A percentile compares a stretch with the other conserved stretches of the same genome.
Conservation (phyloP, 495 filamentous ascomycete genomes). For the Penicillium lividum region DNA sequence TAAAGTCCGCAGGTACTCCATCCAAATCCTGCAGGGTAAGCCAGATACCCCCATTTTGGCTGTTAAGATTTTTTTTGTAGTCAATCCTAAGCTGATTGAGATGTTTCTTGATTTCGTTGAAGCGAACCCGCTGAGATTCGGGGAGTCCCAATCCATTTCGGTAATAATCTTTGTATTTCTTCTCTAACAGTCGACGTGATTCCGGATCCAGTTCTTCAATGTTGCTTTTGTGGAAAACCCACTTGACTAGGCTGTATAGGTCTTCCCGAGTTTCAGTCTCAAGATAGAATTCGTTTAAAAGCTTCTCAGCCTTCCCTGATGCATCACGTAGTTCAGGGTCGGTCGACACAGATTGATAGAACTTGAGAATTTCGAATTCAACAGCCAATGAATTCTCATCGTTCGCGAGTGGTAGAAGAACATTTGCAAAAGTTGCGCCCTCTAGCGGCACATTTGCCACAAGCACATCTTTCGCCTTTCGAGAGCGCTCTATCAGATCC, state of each 20-base stretch:
- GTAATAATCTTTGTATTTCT: background rate
- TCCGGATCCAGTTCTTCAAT: background rate
- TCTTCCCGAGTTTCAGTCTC: background rate
- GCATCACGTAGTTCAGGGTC: background rate
- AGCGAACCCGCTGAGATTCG: background rate
- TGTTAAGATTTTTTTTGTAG: background rate
- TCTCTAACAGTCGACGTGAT: background rate
- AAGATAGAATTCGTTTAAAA: background rate
- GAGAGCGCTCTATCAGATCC: slow-evolving; percentile 1
- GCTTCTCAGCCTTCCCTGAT: background rate
- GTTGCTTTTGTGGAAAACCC: background rate
- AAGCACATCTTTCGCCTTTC: slow-evolving; percentile 2
- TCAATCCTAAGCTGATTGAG: background rate
- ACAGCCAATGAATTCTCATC: background rate
- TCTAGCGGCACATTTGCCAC: background rate
- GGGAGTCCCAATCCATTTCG: background rate
- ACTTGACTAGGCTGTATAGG: background rate
- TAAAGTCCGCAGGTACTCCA: background rate
- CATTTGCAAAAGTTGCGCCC: background rate
- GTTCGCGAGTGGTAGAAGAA: background rate
- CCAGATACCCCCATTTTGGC: background rate
- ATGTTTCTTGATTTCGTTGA: slow-evolving; percentile 3
- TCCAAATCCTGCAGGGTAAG: background rate
- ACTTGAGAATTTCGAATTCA: background rate
- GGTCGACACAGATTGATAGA: background rate